Evolutionary conservation across 208 protist species (phyloP), one percentile per base, ranked within the genome.

Genomic region (Trypanosoma grayi): DNA sequence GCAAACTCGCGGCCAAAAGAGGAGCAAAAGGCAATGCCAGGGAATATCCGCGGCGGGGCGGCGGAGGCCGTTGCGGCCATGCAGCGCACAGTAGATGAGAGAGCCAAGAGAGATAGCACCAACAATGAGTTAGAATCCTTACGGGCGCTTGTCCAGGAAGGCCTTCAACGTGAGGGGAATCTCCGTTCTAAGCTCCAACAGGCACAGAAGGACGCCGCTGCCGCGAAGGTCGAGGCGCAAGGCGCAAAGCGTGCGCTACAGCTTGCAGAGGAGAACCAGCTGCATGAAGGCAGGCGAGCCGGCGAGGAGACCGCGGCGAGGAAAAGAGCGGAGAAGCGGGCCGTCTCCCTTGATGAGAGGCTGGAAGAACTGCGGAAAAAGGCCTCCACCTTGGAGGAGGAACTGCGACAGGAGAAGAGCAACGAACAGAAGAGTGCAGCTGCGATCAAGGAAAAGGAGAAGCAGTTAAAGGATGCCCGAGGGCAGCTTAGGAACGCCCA

Each of bases 221-320:
- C 30, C 6, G 4, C 40, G 25, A 44, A 30, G 6, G 30, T 18
- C 4, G 44, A 57, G 18, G 30, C 27, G 36, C 40, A 45, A 28
- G 48, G 44, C 1, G 41, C 52, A 2, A 39, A 40, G 46, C 36
- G 52, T 5, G 30, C 34, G 31, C 48, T 36, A 7, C 28, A 22
- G 16, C 2, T 40, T 8, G 70, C 54, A 30, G 74, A 83, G 25
- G 63, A 73, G 54, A 44, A 43, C 0, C 36, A 74, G 30, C 70
- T 79, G 34, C 64, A 52, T 8, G 76, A 83, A 47, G 66, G 69
- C 14, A 70, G 66, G 60, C 57, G 60, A 20, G 59, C 70, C 24
- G 66, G 68, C 24, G 65, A 74, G 30, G 66, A 61, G 41, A 30
- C 56, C 3, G n/a, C 20, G 13, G 16, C 27, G 18, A 37, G 40